These are phyloP conservation scores for Leucaena leucocephala DNA, from an alignment of 306 rosid genomes.

Conservation along the genomic window DNA sequence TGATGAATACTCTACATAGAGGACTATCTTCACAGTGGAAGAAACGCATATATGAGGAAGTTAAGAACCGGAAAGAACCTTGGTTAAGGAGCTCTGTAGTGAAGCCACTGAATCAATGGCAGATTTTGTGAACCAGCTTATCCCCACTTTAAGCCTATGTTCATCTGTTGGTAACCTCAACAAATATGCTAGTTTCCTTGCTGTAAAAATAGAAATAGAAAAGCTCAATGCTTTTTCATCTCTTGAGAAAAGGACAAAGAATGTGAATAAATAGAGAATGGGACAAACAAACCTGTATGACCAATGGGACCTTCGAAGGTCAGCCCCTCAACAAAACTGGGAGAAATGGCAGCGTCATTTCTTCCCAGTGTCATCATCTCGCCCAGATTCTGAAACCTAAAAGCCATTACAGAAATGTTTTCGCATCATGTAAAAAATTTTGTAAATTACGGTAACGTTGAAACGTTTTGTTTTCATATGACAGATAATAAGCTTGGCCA, in stretches of 20 bases:
- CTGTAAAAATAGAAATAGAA: conserved; percentile 54
- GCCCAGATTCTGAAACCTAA: conserved; percentile 91
- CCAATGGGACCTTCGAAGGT: conserved; percentile 89
- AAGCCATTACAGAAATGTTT: conserved; percentile 30
- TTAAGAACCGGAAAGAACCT: conserved; percentile 64
- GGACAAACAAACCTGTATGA: conserved; percentile 66
- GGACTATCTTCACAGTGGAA: neutral
- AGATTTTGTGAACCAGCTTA: conserved; percentile 90
- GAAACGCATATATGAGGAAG: conserved; percentile 17
- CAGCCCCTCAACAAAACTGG: conserved; percentile 88
- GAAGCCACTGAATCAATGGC: conserved; percentile 77
- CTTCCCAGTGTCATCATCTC: conserved; percentile 97
- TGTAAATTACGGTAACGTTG: conserved; percentile 7
- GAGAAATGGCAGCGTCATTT: conserved; percentile 86
- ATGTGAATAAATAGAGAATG: neutral
- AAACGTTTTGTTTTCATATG: conserved; percentile 11
- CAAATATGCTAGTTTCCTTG: conserved; percentile 94
- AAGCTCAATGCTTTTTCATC: neutral
- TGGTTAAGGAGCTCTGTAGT: conserved; percentile 69
- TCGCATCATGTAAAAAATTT: conserved; percentile 4
- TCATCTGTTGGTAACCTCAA: conserved; percentile 90
- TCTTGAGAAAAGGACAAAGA: neutral
- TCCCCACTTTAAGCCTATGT: conserved; percentile 89
- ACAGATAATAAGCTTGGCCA: conserved; percentile 11
- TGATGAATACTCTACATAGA: neutral